Base-by-base conservation (phyloP, 1,284 basidiomycete genomes). In the Jaminaea rosea region DNA sequence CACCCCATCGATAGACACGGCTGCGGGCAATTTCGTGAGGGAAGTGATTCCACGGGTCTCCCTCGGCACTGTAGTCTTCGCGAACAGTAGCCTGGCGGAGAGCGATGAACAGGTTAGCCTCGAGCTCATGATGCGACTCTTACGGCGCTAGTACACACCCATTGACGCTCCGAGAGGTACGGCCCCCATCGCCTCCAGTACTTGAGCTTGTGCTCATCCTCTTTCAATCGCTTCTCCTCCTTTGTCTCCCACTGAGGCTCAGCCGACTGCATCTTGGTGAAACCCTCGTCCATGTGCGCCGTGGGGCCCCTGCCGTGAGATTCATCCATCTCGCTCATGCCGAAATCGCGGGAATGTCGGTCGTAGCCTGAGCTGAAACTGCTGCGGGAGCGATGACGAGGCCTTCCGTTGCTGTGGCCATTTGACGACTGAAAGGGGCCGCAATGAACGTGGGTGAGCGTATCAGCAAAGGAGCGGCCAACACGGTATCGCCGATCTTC, bases 151-250 rank as follows among this genome's bases (percentile, higher is more conserved):
- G 9, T 4, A 52, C 84, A 65, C 62, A 88, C 91, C 93, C 93
- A 98, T 80, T 97, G 93, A 55, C 93, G 81, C 77, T 98, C 93
- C 59, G 85, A 86, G 56, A 98, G 80, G 78, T 97, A 97, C 15
- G 93, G 93, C 26, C 93, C 93, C 93, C 93, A 97, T 65, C 88
- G 81, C 77, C 96, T 96, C 93, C 93, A 98, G 75, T 97, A 90
- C 37, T 79, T 77, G 58, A 82, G 79, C 63, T 83, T 83, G 51
- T 78, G 75, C 53, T 78, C 80, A 58, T 85, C 84, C 67, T 88
- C 83, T 42, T 82, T 76, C 13, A 77, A 66, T n/a, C 76, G 62
- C 53, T 58, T 56, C 57, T 77, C 76, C 56, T 77, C 76, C 26
- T 49, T 34, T 31, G 62, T 61, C 46, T 62, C 46, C 60, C 61